Evolutionary conservation across 2,329 filamentous ascomycete species (phyloP).

Genomic region (Chrysoporthe cubensis): DNA sequence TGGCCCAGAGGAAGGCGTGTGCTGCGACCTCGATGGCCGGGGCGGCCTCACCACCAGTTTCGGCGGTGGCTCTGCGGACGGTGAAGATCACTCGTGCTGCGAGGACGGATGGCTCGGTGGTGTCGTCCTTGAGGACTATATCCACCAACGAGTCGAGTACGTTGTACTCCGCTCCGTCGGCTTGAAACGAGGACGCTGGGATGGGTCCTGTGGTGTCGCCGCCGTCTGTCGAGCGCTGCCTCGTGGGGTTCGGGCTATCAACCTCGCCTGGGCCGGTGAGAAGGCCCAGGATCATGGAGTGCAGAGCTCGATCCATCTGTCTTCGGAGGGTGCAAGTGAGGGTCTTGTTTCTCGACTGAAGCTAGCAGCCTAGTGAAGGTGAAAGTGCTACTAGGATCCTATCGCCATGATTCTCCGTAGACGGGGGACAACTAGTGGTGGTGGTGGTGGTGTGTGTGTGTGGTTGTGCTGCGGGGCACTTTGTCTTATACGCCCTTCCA

Average conservation of each 20-base stretch:
- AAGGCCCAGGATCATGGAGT: neutral
- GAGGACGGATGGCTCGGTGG: neutral
- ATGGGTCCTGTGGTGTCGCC: neutral
- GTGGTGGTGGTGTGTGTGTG: neutral
- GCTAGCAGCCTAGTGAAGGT: neutral
- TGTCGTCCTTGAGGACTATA: neutral
- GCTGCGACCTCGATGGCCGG: conserved; percentile 1
- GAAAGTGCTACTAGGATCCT: too few species aligned
- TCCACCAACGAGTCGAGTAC: neutral
- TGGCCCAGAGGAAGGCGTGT: conserved; percentile 5
- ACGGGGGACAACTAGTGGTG: neutral
- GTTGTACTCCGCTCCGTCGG: neutral
- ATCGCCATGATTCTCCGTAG: neutral
- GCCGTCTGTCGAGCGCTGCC: neutral
- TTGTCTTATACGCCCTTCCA: neutral
- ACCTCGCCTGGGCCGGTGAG: neutral
- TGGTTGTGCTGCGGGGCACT: neutral
- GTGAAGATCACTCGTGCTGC: conserved; percentile 20
- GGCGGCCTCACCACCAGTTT: neutral
- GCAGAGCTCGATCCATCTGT: neutral
- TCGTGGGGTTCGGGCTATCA: neutral
- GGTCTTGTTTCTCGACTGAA: neutral
- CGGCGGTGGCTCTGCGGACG: neutral
- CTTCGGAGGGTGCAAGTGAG: neutral
- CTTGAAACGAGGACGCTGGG: neutral